These are phyloP conservation scores for Dryas alaskensis DNA, from an alignment of 306 rosid genomes.

Conservation along the genomic window DNA sequence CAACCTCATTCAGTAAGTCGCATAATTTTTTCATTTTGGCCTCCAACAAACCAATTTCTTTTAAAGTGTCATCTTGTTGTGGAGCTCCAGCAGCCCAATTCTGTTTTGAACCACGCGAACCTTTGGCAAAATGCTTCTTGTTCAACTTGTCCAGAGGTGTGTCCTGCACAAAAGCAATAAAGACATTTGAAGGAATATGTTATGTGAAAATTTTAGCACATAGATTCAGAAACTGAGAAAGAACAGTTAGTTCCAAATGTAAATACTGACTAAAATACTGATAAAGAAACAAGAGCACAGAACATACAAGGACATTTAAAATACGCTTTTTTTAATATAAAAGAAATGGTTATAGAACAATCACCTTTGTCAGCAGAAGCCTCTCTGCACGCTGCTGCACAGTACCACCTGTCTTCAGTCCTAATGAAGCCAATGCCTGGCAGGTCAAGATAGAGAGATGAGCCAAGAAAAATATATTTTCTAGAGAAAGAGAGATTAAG, in stretches of 20 bases:
- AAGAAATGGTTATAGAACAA: not conserved
- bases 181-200: conserved; percentile 12
- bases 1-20: conserved; percentile 72
- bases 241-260: not conserved
- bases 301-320: not conserved
- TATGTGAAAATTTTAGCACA: not conserved
- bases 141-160: conserved; percentile 85
- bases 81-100: conserved; percentile 52
- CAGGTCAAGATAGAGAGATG: conserved; percentile 10
- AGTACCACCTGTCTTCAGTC: conserved; percentile 90
- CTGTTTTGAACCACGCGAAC: conserved; percentile 45
- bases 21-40: conserved; percentile 68
- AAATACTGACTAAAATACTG: not conserved
- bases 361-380: conserved; percentile 89
- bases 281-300: not conserved
- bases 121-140: conserved; percentile 83
- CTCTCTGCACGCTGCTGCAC: conserved; percentile 97
- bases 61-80: conserved; percentile 49
- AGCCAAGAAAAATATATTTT: not conserved
- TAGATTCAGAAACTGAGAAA: no score
- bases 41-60: conserved; percentile 75
- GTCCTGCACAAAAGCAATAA: conserved; percentile 48
- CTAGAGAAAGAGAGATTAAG: conserved; percentile 9
- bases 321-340: not conserved
- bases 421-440: conserved; percentile 77